A percentile compares a stretch with the other conserved stretches of the same genome.
These are phyloP conservation scores for Polytrichum formosum DNA, from an alignment of 225 moss, liverwort and hornwort species.

Conservation along the genomic window DNA sequence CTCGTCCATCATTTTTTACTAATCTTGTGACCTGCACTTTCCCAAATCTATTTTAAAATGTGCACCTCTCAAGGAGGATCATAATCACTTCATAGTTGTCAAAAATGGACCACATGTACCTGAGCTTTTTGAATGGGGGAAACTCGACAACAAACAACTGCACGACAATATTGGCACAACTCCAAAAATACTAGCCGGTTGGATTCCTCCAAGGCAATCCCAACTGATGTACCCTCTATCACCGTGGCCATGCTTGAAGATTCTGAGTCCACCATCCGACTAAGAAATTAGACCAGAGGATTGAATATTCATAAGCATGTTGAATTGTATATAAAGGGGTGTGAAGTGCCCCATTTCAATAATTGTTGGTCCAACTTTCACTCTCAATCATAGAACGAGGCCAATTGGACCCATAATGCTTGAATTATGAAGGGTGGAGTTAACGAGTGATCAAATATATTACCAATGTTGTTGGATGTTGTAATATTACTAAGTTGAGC, in stretches of 20 bases:
- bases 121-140: constrained; percentile 95
- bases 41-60: background rate
- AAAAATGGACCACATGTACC: constrained; percentile 10
- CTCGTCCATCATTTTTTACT: constrained; percentile 65
- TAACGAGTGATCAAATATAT: too few relatives aligned
- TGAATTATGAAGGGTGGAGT: too few relatives aligned
- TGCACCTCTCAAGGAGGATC: background rate
- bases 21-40: constrained; percentile 57
- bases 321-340: too few relatives aligned
- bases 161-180: constrained; percentile 71
- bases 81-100: background rate
- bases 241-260: constrained; percentile 78
- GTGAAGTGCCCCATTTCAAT: too few relatives aligned
- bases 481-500: too few relatives aligned
- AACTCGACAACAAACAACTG: constrained; percentile 90
- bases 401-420: too few relatives aligned
- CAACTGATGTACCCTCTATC: constrained; percentile 77
- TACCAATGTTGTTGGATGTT: too few relatives aligned
- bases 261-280: constrained; percentile 21
- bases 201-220: constrained; percentile 69
- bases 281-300: too few relatives aligned
- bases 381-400: too few relatives aligned
- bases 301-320: too few relatives aligned
- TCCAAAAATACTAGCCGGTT: constrained; percentile 74
- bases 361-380: too few relatives aligned